Conservation (phyloP, 768 basidiomycete genomes). For the Mycena latifolia region DNA sequence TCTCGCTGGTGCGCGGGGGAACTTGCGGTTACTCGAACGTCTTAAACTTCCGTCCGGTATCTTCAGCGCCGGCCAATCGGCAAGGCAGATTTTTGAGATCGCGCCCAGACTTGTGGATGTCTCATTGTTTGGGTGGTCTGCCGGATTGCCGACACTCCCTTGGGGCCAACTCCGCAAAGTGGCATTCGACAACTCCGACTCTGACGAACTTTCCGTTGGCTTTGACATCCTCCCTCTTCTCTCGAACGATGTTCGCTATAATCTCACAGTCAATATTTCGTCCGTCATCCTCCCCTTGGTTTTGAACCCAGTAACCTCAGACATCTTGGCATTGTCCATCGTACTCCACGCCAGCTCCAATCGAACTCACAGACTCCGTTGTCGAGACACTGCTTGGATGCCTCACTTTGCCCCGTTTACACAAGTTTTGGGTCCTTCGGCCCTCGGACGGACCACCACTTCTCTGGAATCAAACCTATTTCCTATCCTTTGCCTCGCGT, state of each 20-base stretch:
- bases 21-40: background rate
- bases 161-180: background rate
- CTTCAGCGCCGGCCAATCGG: background rate
- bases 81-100: background rate
- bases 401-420: background rate
- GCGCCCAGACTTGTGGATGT: background rate
- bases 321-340: background rate
- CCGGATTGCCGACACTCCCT: background rate
- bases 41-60: background rate
- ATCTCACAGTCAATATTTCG: background rate
- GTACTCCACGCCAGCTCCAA: background rate
- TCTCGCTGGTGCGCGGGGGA: background rate
- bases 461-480: background rate
- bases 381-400: background rate
- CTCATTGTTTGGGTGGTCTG: background rate
- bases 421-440: background rate
- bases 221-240: background rate
- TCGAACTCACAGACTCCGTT: background rate
- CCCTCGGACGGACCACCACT: background rate
- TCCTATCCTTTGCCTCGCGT: too few relatives aligned
- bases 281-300: background rate
- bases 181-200: background rate
- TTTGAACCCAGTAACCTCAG: background rate
- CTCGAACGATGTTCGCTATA: background rate
- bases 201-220: background rate